These are phyloP conservation scores for Sophora flavescens DNA, from an alignment of 306 rosid genomes.

Conservation along the genomic window DNA sequence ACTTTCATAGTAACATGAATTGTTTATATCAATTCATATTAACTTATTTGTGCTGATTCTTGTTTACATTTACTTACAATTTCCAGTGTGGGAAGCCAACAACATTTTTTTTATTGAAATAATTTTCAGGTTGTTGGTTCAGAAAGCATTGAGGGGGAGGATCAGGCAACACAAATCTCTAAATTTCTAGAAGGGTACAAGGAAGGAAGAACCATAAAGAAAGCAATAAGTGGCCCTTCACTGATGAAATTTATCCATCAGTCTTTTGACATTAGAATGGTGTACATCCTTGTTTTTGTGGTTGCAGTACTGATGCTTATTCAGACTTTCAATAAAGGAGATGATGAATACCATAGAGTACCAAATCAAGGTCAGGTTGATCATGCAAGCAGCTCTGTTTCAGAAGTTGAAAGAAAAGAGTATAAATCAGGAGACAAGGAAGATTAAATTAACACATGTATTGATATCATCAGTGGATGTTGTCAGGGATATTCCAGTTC, in stretches of 20 bases:
- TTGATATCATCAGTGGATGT: slow-evolving; percentile 31
- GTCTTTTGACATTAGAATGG: slow-evolving; percentile 68
- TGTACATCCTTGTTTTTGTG: slow-evolving; percentile 70
- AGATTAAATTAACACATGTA: slow-evolving; percentile 57
- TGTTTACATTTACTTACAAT: slow-evolving; percentile 17
- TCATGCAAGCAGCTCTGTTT: slow-evolving; percentile 56
- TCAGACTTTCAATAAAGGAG: slow-evolving; percentile 58
- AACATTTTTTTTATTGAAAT: neutral
- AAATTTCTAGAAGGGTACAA: slow-evolving; percentile 80
- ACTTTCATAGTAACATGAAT: neutral
- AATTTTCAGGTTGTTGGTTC: slow-evolving; percentile 75
- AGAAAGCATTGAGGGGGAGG: slow-evolving; percentile 73
- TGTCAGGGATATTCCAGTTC: slow-evolving; percentile 29
- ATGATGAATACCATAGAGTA: slow-evolving; percentile 57
- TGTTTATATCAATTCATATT: neutral
- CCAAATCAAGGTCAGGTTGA: slow-evolving; percentile 55
- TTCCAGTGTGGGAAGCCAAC: slow-evolving; percentile 10
- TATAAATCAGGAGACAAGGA: slow-evolving; percentile 75
- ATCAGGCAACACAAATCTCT: slow-evolving; percentile 77
- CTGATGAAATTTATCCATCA: slow-evolving; percentile 53
- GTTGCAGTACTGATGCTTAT: slow-evolving; percentile 65
- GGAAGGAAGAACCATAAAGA: slow-evolving; percentile 77
- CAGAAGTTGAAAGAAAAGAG: slow-evolving; percentile 64
- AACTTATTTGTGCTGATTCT: slow-evolving; percentile 17
- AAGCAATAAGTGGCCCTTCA: slow-evolving; percentile 60